phyloP scores from a whole-genome alignment of 169 alveolate genomes.

The Eimeria praecox region DNA sequence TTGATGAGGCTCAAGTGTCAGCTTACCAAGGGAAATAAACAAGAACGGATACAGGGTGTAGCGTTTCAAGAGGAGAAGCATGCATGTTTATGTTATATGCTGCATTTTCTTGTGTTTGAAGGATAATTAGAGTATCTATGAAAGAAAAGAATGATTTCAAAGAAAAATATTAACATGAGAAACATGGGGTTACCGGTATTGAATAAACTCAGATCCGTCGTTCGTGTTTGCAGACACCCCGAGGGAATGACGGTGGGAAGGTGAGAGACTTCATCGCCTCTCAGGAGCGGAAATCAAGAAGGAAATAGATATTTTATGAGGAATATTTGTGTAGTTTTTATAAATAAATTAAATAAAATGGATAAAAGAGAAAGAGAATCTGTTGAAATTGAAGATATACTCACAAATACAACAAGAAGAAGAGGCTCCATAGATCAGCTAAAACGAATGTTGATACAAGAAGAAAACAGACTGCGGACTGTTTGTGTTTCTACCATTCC shows the following conservation, averaged over 20 bases:
- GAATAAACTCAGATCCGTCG: not conserved
- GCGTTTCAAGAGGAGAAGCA: not conserved
- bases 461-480: not conserved
- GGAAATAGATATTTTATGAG: too few species aligned
- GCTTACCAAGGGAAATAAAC: too few species aligned
- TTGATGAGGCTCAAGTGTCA: too few species aligned
- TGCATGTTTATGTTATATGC: too few species aligned
- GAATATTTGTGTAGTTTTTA: not conserved
- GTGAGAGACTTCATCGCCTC: not conserved
- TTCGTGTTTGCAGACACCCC: slow-evolving; percentile 23
- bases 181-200: not conserved
- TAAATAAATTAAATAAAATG: not conserved
- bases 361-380: not conserved
- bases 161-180: not conserved
- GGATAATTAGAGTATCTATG: not conserved
- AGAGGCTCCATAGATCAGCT: not conserved
- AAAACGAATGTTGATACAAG: not conserved
- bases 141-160: not conserved
- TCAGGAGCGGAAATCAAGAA: too few species aligned
- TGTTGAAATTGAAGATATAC: not conserved
- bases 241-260: not conserved
- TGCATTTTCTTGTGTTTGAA: not conserved
- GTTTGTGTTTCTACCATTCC: not conserved
- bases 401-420: not conserved
- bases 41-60: too few species aligned